Conservation (phyloP, 2,329 filamentous ascomycete genomes). For the Fusarium siculi region DNA sequence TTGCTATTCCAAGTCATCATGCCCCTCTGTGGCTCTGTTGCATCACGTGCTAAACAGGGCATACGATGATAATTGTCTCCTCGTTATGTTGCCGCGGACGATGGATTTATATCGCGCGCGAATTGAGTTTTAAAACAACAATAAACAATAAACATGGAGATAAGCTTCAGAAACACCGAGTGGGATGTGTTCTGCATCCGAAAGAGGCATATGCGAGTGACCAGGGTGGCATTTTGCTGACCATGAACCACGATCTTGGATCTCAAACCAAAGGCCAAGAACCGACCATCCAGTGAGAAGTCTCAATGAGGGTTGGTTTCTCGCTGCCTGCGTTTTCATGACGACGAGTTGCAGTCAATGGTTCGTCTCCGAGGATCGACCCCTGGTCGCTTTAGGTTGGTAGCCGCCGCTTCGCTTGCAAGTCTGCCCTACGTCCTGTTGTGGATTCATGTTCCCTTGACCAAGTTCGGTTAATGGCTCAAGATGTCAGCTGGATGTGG, state of each 20-base stretch:
- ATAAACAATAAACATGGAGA: slow-evolving; percentile 35
- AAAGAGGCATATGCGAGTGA: slow-evolving; percentile 18
- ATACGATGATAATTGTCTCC: slow-evolving; percentile 10
- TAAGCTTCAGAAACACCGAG: slow-evolving; percentile 23
- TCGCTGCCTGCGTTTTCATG: slow-evolving; percentile 34
- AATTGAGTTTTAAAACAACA: slow-evolving; percentile 21
- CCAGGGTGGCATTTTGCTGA: slow-evolving; percentile 26
- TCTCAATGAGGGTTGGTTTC: slow-evolving; percentile 33
- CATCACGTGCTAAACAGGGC: slow-evolving; percentile 23
- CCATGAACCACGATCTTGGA: slow-evolving; percentile 30
- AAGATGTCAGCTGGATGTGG: slow-evolving; percentile 37
- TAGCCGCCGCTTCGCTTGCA: slow-evolving; percentile 22
- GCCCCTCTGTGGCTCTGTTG: slow-evolving; percentile 9
- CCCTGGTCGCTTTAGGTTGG: slow-evolving; percentile 30
- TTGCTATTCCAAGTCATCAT: slow-evolving; percentile 5
- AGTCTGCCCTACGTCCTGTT: slow-evolving; percentile 27
- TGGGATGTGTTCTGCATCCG: slow-evolving; percentile 22
- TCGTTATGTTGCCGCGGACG: slow-evolving; percentile 24
- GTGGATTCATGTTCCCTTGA: slow-evolving; percentile 15
- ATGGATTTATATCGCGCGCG: slow-evolving; percentile 24
- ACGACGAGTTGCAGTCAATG: slow-evolving; percentile 39
- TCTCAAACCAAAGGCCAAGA: slow-evolving; percentile 22
- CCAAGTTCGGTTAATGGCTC: slow-evolving; percentile 24
- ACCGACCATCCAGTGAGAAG: slow-evolving; percentile 14
- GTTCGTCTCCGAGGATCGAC: slow-evolving; percentile 27